Evolutionary conservation across 2,329 filamentous ascomycete species (phyloP).

Genomic region (Colletotrichum viniferum): DNA sequence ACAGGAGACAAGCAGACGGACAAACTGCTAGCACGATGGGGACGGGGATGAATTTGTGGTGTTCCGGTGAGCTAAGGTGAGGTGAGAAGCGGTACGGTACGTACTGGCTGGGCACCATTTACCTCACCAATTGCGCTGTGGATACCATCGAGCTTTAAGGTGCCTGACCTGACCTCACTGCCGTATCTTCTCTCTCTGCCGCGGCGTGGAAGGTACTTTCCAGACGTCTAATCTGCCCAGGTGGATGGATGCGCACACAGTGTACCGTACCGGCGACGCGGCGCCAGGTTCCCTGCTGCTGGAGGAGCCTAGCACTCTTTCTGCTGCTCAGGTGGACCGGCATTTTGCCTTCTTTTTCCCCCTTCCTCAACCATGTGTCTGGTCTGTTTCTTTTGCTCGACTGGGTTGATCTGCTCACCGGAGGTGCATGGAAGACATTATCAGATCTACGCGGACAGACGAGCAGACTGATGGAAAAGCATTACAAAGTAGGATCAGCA

Average conservation of each 20-base stretch:
- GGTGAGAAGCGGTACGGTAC: background rate
- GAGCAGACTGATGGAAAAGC: background rate
- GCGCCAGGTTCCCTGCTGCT: constrained; percentile 2
- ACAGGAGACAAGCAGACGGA: background rate
- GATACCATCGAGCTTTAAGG: background rate
- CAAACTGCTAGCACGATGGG: background rate
- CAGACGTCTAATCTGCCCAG: background rate
- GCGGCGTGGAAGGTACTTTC: background rate
- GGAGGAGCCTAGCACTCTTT: background rate
- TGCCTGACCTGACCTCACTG: background rate
- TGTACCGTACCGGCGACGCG: constrained; percentile 15
- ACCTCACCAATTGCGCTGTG: background rate
- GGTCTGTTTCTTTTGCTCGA: background rate
- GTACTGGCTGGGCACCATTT: background rate
- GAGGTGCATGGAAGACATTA: background rate
- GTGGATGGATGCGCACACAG: background rate
- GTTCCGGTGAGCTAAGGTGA: constrained; percentile 20
- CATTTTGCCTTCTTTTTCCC: background rate
- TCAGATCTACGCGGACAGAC: background rate
- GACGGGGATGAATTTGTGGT: constrained; percentile 1
- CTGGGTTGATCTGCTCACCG: background rate
- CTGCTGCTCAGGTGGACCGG: constrained; percentile 1
- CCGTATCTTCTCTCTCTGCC: background rate
- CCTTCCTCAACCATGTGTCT: background rate
- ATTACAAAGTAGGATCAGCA: background rate